Evolutionary conservation across 257 asterid genomes (phyloP), one percentile per base, ranked within the genome.

Genomic region (Solanum megistacrolobum): DNA sequence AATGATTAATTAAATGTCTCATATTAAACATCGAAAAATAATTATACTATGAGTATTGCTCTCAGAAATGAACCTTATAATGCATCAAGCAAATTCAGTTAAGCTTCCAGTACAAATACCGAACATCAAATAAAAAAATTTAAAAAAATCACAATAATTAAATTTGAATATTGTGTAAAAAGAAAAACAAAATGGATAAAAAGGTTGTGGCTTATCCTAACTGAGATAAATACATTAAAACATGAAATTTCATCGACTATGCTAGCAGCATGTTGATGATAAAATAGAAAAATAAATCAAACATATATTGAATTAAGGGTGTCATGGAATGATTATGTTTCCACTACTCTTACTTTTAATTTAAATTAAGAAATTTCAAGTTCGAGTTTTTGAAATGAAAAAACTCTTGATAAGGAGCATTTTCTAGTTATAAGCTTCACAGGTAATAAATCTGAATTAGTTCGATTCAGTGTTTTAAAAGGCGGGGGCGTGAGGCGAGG

Each of bases 71-170:
- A 62, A 62, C 12, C 4, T 55, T 18, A 55, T 7, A 55, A 55
- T 55, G 10, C 4, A 55, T 7, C 65, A 55, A 55, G 6, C 3
- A 6, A 23, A 23, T 21, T 62, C 25, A 62, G 7, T 62, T n/a
- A 23, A n/a, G 31, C 5, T 62, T 9, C 0, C 3, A 23, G 5
- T 58, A 8, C 6, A 23, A 18, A 55, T 55, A 55, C 0, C 5
- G 31, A 0, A 9, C 4, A 66, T 66, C 5, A 29, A 2, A 27
- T 68, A 4, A 27, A n/a, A 4, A 31, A 31, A 0, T 9, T 38
- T 1, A 0, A 2, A 12, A 25, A 39, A 60, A 21, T 21, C 5
- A 58, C 25, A 48, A 5, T 5, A 48, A 48, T 14, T 13, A 58
- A 79, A 79, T 5, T 25, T 43, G 38, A 79, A 79, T 79, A 43